Percentiles rank a stretch among this genome's conserved stretches.
Evolutionary conservation across 225 moss, liverwort and hornwort species (phyloP).

Genomic region (Asterella californica): DNA sequence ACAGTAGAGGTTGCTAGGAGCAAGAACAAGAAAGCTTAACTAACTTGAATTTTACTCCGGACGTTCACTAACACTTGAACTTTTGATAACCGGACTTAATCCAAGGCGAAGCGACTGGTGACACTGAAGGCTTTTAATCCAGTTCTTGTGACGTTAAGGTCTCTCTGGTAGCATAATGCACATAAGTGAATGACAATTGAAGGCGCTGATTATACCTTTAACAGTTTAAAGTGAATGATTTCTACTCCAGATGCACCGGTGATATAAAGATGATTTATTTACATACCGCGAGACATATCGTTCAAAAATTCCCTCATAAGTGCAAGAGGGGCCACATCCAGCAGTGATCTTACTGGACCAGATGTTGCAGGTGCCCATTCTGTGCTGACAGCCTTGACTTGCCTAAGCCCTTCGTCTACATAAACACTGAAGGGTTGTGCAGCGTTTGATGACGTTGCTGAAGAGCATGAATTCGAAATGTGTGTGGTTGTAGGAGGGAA

Average conservation of each 20-base stretch:
- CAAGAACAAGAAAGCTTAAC: neutral
- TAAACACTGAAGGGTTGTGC: neutral
- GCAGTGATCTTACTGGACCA: slow-evolving; percentile 74
- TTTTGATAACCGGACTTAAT: no score
- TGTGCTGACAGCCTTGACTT: neutral
- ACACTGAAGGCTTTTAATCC: neutral
- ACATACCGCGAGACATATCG: slow-evolving; percentile 55
- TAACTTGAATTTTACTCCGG: neutral
- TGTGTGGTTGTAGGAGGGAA: neutral
- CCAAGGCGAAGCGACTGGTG: no score
- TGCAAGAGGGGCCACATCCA: slow-evolving; percentile 84
- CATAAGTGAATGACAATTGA: neutral
- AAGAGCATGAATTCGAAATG: neutral
- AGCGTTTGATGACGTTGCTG: neutral
- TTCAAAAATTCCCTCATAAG: slow-evolving; percentile 61
- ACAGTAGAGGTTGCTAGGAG: neutral
- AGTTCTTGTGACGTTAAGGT: neutral
- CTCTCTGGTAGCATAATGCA: neutral
- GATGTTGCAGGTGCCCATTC: slow-evolving; percentile 68
- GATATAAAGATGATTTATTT: neutral
- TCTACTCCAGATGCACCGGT: neutral
- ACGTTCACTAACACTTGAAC: no score
- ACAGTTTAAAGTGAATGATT: neutral
- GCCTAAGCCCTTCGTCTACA: neutral
- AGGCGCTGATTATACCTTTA: neutral